phyloP scores from a whole-genome alignment of 805 yeast genomes.

The Ogataea neopini region DNA sequence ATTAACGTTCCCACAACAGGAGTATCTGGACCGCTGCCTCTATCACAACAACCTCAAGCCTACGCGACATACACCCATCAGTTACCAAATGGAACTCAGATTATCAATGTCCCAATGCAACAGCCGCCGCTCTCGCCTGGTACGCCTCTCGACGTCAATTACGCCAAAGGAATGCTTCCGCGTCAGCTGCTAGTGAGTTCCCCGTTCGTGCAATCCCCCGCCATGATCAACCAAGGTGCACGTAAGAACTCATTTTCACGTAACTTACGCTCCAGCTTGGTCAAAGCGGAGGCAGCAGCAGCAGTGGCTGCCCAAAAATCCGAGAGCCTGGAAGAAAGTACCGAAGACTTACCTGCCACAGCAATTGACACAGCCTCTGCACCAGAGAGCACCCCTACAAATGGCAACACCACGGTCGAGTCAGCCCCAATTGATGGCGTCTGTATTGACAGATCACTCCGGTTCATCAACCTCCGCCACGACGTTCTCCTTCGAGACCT shows the following conservation, averaged over 20 bases:
- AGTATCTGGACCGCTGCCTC: neutral
- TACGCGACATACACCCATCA: constrained; percentile 14
- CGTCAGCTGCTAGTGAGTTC: constrained; percentile 60
- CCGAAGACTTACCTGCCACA: too few species aligned
- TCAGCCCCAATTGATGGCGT: neutral
- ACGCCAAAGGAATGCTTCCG: constrained; percentile 64
- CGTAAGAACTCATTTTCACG: constrained; percentile 20
- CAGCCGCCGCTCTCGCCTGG: constrained; percentile 36
- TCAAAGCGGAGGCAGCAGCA: constrained; percentile 1
- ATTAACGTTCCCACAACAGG: neutral
- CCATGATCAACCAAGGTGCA: constrained; percentile 14
- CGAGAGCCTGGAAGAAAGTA: too few species aligned
- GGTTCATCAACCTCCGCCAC: constrained; percentile 21
- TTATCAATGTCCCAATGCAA: constrained; percentile 18
- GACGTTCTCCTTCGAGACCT: constrained; percentile 23
- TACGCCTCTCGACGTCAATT: constrained; percentile 60
- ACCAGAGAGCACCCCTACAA: neutral
- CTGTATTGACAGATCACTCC: constrained; percentile 18
- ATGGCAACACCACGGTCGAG: neutral
- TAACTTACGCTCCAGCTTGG: constrained; percentile 21
- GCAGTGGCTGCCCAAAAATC: too few species aligned
- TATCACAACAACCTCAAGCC: neutral
- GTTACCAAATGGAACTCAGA: constrained; percentile 19
- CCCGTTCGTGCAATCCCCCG: constrained; percentile 53
- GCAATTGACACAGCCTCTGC: neutral